These are phyloP conservation scores for Clonostachys rosea DNA, from an alignment of 2,329 filamentous ascomycete species.

Conservation along the genomic window DNA sequence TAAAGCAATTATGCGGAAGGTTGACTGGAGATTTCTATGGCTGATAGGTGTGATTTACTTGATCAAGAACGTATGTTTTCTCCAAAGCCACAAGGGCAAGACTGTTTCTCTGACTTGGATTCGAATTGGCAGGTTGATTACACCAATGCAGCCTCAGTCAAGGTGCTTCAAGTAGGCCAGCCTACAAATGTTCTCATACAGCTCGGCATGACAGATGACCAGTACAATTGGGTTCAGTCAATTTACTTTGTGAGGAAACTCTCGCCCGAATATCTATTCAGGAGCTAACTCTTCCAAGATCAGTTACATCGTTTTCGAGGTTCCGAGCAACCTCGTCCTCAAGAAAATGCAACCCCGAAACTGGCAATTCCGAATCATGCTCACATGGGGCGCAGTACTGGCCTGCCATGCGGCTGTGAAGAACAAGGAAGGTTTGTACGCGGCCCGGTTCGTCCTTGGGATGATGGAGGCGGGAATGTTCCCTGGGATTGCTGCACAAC, in stretches of 20 bases:
- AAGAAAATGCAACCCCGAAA: constrained; percentile 58
- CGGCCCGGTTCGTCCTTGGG: constrained; percentile 64
- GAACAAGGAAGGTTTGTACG: constrained; percentile 62
- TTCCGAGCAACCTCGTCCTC: constrained; percentile 61
- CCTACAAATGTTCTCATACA: not conserved
- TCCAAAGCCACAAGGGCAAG: not conserved
- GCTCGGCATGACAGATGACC: not conserved
- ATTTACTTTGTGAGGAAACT: not conserved
- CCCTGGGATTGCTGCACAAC: constrained; percentile 62
- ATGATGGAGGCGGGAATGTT: constrained; percentile 66
- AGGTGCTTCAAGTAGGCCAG: not conserved
- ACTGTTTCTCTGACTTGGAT: no score
- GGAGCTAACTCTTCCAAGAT: not conserved
- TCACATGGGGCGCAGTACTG: constrained; percentile 62
- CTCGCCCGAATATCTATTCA: not conserved
- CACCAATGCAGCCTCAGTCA: not conserved
- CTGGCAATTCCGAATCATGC: constrained; percentile 61
- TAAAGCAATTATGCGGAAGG: not conserved
- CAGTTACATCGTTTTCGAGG: constrained; percentile 51
- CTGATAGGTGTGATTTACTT: not conserved
- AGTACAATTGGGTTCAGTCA: not conserved
- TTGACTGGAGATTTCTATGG: not conserved
- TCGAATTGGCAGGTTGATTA: not conserved
- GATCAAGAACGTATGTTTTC: not conserved
- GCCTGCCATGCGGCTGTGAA: constrained; percentile 64